These are phyloP conservation scores for Colletotrichum endophyticum DNA, from an alignment of 2,329 filamentous ascomycete genomes.

Conservation along the genomic window DNA sequence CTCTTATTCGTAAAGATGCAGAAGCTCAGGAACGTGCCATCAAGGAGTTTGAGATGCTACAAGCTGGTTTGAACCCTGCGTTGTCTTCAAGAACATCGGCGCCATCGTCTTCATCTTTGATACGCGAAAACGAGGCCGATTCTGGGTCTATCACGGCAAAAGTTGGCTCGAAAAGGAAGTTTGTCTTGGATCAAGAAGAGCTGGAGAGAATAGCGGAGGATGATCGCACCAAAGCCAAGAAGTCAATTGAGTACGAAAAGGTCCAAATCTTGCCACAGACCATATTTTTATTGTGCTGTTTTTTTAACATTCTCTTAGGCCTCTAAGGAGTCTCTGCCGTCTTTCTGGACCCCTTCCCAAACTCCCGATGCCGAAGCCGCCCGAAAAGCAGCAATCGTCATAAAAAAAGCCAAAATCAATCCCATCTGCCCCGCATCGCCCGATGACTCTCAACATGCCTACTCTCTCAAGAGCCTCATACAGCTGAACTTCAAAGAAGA, in stretches of 20 bases:
- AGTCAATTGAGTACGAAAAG: conserved; percentile 75
- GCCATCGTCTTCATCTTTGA: background rate
- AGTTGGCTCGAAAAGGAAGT: conserved; percentile 70
- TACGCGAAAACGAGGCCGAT: background rate
- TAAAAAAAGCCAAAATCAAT: conserved; percentile 67
- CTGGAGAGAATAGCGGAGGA: conserved; percentile 71
- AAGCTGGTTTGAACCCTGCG: conserved; percentile 64
- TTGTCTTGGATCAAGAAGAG: conserved; percentile 80
- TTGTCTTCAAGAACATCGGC: background rate
- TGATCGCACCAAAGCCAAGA: conserved; percentile 73
- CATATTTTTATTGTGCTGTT: background rate
- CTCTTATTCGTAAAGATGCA: conserved; percentile 64
- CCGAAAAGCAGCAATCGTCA: background rate
- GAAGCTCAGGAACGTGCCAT: conserved; percentile 75
- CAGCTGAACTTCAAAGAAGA: conserved; percentile 80
- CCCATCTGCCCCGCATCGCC: conserved; percentile 81
- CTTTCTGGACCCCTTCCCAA: conserved; percentile 91
- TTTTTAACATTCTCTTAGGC: conserved; percentile 10
- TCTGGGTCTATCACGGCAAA: background rate
- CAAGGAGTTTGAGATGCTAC: conserved; percentile 82
- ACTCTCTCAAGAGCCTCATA: conserved; percentile 80
- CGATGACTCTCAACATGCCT: conserved; percentile 69
- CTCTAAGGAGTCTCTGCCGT: conserved; percentile 61
- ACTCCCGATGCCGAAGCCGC: conserved; percentile 61
- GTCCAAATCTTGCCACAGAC: conserved; percentile 37